Conservation (phyloP, 768 basidiomycete species). For the Mycena amicta region DNA sequence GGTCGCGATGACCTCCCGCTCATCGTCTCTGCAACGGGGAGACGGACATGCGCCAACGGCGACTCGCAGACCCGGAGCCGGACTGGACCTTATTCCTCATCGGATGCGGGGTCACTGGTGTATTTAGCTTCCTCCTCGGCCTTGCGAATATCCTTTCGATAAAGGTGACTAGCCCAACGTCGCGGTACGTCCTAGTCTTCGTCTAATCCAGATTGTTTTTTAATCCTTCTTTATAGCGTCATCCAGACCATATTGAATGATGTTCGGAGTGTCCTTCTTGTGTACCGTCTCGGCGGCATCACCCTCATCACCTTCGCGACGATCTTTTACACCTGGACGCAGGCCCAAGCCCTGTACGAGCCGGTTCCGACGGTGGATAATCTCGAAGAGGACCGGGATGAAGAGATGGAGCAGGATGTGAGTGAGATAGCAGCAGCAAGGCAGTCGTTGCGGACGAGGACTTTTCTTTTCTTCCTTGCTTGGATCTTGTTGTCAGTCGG, state of each 20-base stretch:
- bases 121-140: slow-evolving; percentile 80
- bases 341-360: not conserved
- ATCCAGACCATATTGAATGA: slow-evolving; percentile 71
- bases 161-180: slow-evolving; percentile 83
- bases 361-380: not conserved
- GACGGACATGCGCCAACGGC: not conserved
- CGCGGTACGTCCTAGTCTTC: slow-evolving; percentile 34
- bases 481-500: too few relatives aligned
- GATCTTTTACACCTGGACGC: not conserved
- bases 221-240: slow-evolving; percentile 52
- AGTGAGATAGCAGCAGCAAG: not conserved
- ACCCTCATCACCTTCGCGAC: not conserved
- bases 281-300: not conserved
- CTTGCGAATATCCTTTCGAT: slow-evolving; percentile 78
- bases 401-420: not conserved
- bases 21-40: slow-evolving; percentile 12
- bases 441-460: not conserved
- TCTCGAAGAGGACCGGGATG: not conserved
- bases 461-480: too few relatives aligned
- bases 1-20: slow-evolving; percentile 3
- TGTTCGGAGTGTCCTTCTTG: not conserved
- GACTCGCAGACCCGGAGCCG: not conserved
- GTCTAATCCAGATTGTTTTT: not conserved
- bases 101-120: slow-evolving; percentile 48
- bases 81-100: slow-evolving; percentile 16